These are phyloP conservation scores for Echium plantagineum DNA, from an alignment of 257 asterid genomes.

Conservation along the genomic window DNA sequence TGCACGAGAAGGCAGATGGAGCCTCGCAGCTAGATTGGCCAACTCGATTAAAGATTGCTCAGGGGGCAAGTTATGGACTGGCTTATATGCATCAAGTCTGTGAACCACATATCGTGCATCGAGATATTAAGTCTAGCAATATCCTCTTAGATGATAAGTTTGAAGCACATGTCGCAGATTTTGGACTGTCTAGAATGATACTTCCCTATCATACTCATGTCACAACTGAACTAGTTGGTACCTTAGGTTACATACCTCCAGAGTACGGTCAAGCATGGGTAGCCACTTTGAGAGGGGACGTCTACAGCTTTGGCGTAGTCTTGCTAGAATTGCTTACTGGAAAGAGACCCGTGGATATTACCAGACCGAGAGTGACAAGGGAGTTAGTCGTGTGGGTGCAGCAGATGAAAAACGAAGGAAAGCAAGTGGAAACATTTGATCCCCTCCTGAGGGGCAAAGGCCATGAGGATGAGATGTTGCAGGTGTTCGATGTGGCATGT, in stretches of 20 bases:
- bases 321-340: slow-evolving; percentile 82
- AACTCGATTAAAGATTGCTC: slow-evolving; percentile 56
- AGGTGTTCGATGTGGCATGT: slow-evolving; percentile 75
- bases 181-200: slow-evolving; percentile 77
- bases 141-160: slow-evolving; percentile 78
- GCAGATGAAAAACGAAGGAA: slow-evolving; percentile 65
- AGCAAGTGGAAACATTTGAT: slow-evolving; percentile 63
- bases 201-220: slow-evolving; percentile 87
- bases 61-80: slow-evolving; percentile 70
- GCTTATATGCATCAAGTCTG: slow-evolving; percentile 91
- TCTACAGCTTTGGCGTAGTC: slow-evolving; percentile 90
- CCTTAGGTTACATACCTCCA: slow-evolving; percentile 94
- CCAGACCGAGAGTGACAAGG: slow-evolving; percentile 63
- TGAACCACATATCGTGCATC: slow-evolving; percentile 92
- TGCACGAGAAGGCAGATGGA: slow-evolving; percentile 84
- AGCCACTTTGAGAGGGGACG: slow-evolving; percentile 89
- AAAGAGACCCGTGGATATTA: slow-evolving; percentile 75
- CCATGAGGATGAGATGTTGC: slow-evolving; percentile 67
- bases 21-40: slow-evolving; percentile 79
- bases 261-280: slow-evolving; percentile 95
- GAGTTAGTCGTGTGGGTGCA: slow-evolving; percentile 77
- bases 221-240: slow-evolving; percentile 91
- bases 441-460: slow-evolving; percentile 58
- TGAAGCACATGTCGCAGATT: slow-evolving; percentile 90
- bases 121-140: slow-evolving; percentile 90